These are phyloP conservation scores for Porphyridium purpureum DNA, from an alignment of 23 red algal species.

Conservation along the genomic window DNA sequence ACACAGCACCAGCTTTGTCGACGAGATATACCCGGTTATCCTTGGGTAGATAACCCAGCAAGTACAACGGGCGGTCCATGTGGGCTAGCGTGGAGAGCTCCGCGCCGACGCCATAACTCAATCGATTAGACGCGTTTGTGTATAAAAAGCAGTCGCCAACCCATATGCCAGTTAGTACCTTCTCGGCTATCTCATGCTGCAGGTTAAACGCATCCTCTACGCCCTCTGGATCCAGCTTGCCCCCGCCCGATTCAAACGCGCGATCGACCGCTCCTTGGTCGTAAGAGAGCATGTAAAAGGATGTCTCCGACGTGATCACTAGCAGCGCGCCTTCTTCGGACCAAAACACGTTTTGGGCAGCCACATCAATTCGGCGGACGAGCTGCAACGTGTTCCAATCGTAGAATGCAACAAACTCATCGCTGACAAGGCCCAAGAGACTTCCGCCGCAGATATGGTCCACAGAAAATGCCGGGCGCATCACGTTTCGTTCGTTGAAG, in stretches of 20 bases:
- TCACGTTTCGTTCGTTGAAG: constrained; percentile 70
- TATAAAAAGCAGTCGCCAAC: constrained; percentile 97
- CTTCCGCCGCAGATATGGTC: constrained; percentile 70
- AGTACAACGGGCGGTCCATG: constrained; percentile 72
- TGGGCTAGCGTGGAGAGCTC: constrained; percentile 66
- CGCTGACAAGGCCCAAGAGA: constrained; percentile 50
- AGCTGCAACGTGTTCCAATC: constrained; percentile 86
- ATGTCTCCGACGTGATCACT: constrained; percentile 40
- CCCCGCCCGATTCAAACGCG: constrained; percentile 30
- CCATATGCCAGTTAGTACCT: constrained; percentile 56
- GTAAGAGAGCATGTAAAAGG: constrained; percentile 74
- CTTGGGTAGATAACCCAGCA: constrained; percentile 80
- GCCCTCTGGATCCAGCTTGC: constrained; percentile 47
- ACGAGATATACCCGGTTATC: constrained; percentile 78
- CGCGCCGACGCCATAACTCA: constrained; percentile 69
- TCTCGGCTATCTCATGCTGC: constrained; percentile 59
- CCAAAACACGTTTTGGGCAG: constrained; percentile 62
- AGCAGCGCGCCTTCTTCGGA: constrained; percentile 50
- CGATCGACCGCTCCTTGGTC: constrained; percentile 42
- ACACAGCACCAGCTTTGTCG: constrained; percentile 59
- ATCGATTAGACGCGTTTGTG: constrained; percentile 27
- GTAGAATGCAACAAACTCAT: constrained; percentile 88
- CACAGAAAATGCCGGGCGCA: constrained; percentile 58
- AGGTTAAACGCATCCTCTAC: constrained; percentile 89
- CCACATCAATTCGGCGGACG: constrained; percentile 79